Conservation (phyloP, 2,329 filamentous ascomycete species). For the Colletotrichum agaves region DNA sequence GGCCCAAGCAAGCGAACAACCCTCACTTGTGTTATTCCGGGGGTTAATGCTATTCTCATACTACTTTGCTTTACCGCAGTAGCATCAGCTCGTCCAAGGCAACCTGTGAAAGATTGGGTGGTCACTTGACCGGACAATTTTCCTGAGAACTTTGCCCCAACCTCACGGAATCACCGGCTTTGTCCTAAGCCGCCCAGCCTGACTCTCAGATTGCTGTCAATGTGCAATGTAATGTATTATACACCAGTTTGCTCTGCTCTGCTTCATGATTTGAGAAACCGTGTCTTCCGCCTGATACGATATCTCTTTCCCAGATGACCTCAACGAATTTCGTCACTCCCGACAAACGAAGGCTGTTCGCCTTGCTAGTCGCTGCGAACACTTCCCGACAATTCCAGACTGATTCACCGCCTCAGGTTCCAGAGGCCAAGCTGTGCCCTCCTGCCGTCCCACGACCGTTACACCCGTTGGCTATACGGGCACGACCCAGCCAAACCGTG, state of each 20-base stretch:
- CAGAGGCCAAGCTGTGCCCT: not conserved
- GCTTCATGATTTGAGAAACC: too few species aligned
- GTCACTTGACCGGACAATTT: conserved; percentile 32
- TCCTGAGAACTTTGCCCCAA: not conserved
- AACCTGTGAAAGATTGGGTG: conserved; percentile 32
- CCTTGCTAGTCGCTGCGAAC: not conserved
- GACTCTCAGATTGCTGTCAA: not conserved
- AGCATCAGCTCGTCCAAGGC: conserved; percentile 15
- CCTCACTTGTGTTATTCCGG: conserved; percentile 19
- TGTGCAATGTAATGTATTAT: conserved; percentile 9
- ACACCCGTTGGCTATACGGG: not conserved
- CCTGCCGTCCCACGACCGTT: too few species aligned
- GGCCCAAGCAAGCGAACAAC: conserved; percentile 18
- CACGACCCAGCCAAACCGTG: conserved; percentile 1
- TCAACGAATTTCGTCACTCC: not conserved
- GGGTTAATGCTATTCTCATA: not conserved
- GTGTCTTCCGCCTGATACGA: too few species aligned
- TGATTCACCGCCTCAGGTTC: conserved; percentile 13
- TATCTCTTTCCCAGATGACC: not conserved
- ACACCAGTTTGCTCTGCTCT: not conserved
- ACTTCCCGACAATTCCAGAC: not conserved
- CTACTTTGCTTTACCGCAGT: not conserved
- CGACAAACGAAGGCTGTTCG: not conserved
- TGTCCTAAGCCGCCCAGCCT: not conserved
- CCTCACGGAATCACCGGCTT: not conserved